These are phyloP conservation scores for Calonectria pauciramosa DNA, from an alignment of 2,329 filamentous ascomycete genomes.

Conservation along the genomic window DNA sequence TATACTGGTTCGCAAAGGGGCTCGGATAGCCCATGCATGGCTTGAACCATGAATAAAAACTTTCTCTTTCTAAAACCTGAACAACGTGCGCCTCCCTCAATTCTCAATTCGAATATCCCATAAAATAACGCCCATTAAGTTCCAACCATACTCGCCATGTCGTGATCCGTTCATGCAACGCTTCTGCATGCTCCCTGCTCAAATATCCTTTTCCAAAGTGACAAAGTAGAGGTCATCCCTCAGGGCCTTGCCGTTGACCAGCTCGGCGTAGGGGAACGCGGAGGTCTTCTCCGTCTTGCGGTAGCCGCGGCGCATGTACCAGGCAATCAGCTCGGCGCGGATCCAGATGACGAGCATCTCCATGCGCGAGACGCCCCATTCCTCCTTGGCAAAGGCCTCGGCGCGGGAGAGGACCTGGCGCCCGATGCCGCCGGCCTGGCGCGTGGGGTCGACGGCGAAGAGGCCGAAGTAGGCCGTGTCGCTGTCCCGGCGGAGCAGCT, in stretches of 20 bases:
- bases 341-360: slow-evolving; percentile 61
- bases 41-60: slow-evolving; percentile 29
- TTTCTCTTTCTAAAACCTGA: neutral
- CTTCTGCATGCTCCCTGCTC: neutral
- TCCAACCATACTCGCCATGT: neutral
- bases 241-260: slow-evolving; percentile 53
- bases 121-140: neutral
- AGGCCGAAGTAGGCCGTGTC: slow-evolving; percentile 60
- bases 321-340: slow-evolving; percentile 59
- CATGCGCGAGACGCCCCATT: slow-evolving; percentile 52
- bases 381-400: slow-evolving; percentile 53
- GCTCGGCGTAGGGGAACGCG: slow-evolving; percentile 58
- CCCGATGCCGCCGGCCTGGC: slow-evolving; percentile 61
- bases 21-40: slow-evolving; percentile 35
- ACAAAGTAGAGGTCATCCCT: slow-evolving; percentile 60
- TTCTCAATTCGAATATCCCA: neutral
- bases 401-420: slow-evolving; percentile 56
- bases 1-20: slow-evolving; percentile 35
- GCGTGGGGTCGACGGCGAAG: slow-evolving; percentile 60
- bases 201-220: slow-evolving; percentile 56
- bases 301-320: slow-evolving; percentile 62
- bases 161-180: neutral
- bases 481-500: slow-evolving; percentile 50
- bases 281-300: slow-evolving; percentile 52
- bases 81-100: neutral